A percentile compares a stretch with the other conserved stretches of the same genome.
phyloP scores from a whole-genome alignment of 441 rosid species.

The Jatropha podagrica region DNA sequence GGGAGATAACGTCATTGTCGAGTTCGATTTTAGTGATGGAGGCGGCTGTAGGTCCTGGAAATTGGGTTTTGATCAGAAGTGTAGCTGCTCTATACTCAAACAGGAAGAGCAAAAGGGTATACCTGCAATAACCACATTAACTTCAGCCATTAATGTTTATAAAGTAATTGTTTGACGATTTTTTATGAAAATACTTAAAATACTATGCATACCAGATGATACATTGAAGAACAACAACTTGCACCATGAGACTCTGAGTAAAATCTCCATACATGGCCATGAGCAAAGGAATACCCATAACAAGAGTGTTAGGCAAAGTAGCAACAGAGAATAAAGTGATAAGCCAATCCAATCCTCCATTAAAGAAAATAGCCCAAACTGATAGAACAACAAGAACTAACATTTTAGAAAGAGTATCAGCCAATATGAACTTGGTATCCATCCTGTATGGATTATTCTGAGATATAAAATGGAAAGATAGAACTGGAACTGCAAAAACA shows the following conservation, averaged over 20 bases:
- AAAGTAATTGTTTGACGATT: too few relatives aligned
- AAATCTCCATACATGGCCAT: constrained; percentile 75
- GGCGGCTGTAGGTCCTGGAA: constrained; percentile 66
- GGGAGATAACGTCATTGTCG: constrained; percentile 69
- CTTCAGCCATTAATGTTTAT: too few relatives aligned
- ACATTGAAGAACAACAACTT: constrained; percentile 76
- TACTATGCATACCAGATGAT: constrained; percentile 54
- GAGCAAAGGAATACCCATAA: constrained; percentile 82
- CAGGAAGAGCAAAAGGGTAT: constrained; percentile 66
- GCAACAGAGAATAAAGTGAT: constrained; percentile 70
- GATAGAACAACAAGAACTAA: constrained; percentile 49
- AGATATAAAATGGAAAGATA: constrained; percentile 79
- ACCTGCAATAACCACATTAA: constrained; percentile 35
- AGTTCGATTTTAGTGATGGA: constrained; percentile 56
- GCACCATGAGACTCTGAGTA: constrained; percentile 72
- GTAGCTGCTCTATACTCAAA: constrained; percentile 72
- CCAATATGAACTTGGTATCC: constrained; percentile 66
- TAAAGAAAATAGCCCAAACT: constrained; percentile 43
- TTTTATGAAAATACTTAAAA: too few relatives aligned
- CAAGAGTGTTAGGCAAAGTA: constrained; percentile 74
- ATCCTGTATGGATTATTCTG: constrained; percentile 71
- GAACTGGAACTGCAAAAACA: constrained; percentile 66
- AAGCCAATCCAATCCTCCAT: constrained; percentile 64
- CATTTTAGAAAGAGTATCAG: constrained; percentile 64
- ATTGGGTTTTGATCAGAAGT: constrained; percentile 51